Percentiles rank a stretch among this genome's conserved stretches.
Evolutionary conservation across 164 flowering plant species (phyloP).

Genomic region (Echeveria elegans): DNA sequence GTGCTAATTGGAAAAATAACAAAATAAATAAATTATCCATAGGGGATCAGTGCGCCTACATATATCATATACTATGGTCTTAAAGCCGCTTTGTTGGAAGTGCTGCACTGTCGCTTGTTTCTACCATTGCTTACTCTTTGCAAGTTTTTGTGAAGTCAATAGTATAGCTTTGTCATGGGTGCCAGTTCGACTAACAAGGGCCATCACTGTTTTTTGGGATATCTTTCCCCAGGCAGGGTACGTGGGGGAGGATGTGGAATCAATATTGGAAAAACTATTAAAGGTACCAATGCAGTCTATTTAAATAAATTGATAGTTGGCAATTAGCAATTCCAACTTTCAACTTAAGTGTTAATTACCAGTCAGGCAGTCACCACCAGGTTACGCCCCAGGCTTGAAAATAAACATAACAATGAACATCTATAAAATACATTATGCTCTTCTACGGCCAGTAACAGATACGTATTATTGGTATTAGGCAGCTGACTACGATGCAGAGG

Average conservation of each 20-base stretch:
- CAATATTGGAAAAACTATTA: conserved; percentile 30
- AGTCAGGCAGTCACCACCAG: too few species aligned
- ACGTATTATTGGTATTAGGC: conserved; percentile 12
- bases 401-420: too few species aligned
- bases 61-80: background rate
- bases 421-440: too few species aligned
- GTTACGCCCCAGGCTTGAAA: too few species aligned
- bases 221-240: conserved; percentile 35
- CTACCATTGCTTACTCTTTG: background rate
- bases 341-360: too few species aligned
- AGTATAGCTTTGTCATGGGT: background rate
- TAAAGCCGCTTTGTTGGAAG: background rate
- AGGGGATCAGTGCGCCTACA: background rate
- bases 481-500: conserved; percentile 18
- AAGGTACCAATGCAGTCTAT: conserved; percentile 18
- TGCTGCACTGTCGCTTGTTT: background rate
- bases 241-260: conserved; percentile 46
- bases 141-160: background rate
- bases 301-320: too few species aligned
- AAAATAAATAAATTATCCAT: background rate
- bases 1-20: too few species aligned
- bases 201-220: background rate
- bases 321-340: too few species aligned
- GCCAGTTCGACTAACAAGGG: background rate
- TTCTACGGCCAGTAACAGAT: too few species aligned